Evolutionary conservation across 2,329 filamentous ascomycete species (phyloP).

Genomic region (Dactylellina cionopaga): DNA sequence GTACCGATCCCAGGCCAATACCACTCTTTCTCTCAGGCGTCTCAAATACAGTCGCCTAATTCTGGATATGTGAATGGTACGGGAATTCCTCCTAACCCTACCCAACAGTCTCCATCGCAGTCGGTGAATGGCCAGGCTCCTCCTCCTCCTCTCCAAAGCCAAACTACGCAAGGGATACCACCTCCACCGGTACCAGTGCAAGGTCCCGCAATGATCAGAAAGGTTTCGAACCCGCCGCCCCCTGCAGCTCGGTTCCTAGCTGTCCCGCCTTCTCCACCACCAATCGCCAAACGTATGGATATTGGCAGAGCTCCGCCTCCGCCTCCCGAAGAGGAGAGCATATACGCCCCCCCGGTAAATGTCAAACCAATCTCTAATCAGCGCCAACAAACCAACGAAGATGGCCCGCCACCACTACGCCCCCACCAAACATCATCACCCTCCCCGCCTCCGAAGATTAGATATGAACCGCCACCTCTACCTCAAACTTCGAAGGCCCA

Average conservation of each 20-base stretch:
- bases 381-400: constrained; percentile 1
- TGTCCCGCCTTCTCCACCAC: constrained; percentile 40
- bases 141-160: background rate
- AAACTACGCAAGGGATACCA: constrained; percentile 19
- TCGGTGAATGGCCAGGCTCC: background rate
- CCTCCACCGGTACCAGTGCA: constrained; percentile 14
- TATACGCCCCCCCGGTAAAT: constrained; percentile 35
- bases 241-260: constrained; percentile 43
- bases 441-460: constrained; percentile 38
- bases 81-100: background rate
- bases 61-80: constrained; percentile 16
- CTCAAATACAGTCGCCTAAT: constrained; percentile 12
- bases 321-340: constrained; percentile 37
- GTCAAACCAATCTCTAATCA: background rate
- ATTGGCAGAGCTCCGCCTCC: background rate
- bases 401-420: constrained; percentile 26
- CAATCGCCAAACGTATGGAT: constrained; percentile 10
- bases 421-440: constrained; percentile 44
- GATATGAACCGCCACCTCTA: constrained; percentile 20
- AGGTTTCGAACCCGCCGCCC: constrained; percentile 35
- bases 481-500: background rate
- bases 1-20: constrained; percentile 46
- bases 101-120: constrained; percentile 9
- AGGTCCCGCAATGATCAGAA: constrained; percentile 5
- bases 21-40: constrained; percentile 22